A percentile compares a stretch with the other conserved stretches of the same genome.
These are phyloP conservation scores for Hortaea sp. DNA, from an alignment of 2,329 filamentous ascomycete genomes.

Conservation along the genomic window DNA sequence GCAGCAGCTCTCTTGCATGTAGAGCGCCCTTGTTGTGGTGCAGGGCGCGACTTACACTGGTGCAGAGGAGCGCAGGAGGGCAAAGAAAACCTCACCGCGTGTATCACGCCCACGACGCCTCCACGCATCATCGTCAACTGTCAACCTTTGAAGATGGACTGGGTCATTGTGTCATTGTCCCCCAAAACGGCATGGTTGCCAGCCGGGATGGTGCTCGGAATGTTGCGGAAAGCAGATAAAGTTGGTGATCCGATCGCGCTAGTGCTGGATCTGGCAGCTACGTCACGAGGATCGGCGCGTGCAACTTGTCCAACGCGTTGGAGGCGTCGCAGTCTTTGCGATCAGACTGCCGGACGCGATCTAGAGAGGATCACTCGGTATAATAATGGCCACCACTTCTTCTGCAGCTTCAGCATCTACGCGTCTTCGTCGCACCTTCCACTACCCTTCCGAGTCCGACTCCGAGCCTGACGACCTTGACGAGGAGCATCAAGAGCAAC, in stretches of 20 bases:
- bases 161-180: not conserved
- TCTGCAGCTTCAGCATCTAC: slow-evolving; percentile 33
- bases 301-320: no score
- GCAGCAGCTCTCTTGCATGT: not conserved
- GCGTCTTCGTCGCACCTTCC: slow-evolving; percentile 66
- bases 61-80: not conserved
- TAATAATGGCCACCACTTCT: no score
- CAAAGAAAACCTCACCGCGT: not conserved
- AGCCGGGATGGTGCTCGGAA: not conserved
- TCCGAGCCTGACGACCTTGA: slow-evolving; percentile 54
- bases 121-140: not conserved
- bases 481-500: slow-evolving; percentile 59
- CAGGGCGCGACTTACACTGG: not conserved
- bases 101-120: not conserved
- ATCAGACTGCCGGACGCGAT: no score
- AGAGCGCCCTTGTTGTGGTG: no score
- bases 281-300: not conserved
- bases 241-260: not conserved
- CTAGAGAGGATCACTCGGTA: no score
- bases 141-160: no score
- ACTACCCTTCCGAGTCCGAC: slow-evolving; percentile 55
- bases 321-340: no score
- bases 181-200: not conserved
- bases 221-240: not conserved
- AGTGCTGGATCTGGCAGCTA: not conserved